Conservation (phyloP, 257 asterid genomes). For the Gentiana dahurica region DNA sequence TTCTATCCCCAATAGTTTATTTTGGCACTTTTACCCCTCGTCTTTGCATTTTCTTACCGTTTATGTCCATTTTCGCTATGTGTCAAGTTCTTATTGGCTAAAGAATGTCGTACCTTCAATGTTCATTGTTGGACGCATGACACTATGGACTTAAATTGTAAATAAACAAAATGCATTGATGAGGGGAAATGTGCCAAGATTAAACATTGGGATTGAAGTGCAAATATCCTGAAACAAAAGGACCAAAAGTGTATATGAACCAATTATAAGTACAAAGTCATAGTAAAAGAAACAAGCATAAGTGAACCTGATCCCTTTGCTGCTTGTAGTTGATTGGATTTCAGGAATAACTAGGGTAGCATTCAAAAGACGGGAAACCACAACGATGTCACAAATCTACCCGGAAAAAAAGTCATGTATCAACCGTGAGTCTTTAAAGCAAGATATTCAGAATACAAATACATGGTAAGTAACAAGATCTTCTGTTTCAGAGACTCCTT, state of each 20-base stretch:
- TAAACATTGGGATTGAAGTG: no score
- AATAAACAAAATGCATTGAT: no score
- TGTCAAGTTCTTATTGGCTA: no score
- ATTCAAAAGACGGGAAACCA: slow-evolving; percentile 80
- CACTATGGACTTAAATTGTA: no score
- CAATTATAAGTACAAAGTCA: neutral
- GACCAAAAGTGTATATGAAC: neutral
- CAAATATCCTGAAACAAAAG: no score
- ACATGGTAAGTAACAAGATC: neutral
- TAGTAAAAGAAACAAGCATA: neutral
- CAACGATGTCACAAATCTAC: slow-evolving; percentile 92
- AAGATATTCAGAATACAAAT: neutral
- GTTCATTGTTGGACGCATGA: no score
- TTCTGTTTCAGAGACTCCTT: neutral
- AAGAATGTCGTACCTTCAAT: no score
- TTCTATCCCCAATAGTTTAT: no score
- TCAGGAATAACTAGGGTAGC: slow-evolving; percentile 91
- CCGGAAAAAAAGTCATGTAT: slow-evolving; percentile 7
- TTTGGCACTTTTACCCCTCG: no score
- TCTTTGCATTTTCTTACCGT: no score
- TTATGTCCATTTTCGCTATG: no score
- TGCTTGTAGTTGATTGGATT: slow-evolving; percentile 94
- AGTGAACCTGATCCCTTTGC: slow-evolving; percentile 84
- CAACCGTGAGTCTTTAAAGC: neutral
- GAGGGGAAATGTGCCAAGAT: no score